Evolutionary conservation across 805 yeast genomes (phyloP), one percentile per base, ranked within the genome.

Genomic region (Crinitomyces ghanaensis): DNA sequence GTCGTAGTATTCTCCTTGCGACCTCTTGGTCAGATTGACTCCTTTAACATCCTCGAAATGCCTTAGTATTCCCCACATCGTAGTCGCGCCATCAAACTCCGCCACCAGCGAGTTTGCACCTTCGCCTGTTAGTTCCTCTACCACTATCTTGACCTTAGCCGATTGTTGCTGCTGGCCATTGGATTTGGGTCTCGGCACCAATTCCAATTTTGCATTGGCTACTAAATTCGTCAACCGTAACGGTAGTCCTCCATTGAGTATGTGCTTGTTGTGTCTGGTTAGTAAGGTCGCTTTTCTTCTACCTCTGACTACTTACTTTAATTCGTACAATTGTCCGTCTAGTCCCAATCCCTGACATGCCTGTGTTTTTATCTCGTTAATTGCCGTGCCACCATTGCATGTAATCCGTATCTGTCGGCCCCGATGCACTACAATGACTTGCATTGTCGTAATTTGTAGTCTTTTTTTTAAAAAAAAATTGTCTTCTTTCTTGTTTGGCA

Each of bases 131-230:
- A 43, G 29, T 12, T 44, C 49, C 2, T 38, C 28, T 5, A 44
- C 40, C 13, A 28, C 29, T 1, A 48, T 19, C 34, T 39, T 40
- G 13, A 39, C 36, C 12, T 4, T 22, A 19, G 28, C 27, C 14
- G n/a, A 16, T 5, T 17, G 3, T 13, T 12, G 20, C 17, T 32
- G 23, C 6, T 18, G 17, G 17, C 26, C 28, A 14, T n/a, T 27
- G 11, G 19, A 13, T n/a, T 7, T 23, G 7, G 22, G 13, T n/a
- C 40, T 35, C n/a, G 33, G 25, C 5, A 42, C 43, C 11, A 48
- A 36, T 17, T 45, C 49, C 30, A 48, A 22, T 22, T 43, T 45
- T 3, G 50, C 40, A 30, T 38, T 43, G n/a, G 38, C 30, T n/a
- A 39, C 45, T 21, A 38, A 31, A 28, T 40, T 40, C 21, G 39